Evolutionary conservation across 1,284 basidiomycete genomes (phyloP).

Genomic region (Trichosporon sp.): DNA sequence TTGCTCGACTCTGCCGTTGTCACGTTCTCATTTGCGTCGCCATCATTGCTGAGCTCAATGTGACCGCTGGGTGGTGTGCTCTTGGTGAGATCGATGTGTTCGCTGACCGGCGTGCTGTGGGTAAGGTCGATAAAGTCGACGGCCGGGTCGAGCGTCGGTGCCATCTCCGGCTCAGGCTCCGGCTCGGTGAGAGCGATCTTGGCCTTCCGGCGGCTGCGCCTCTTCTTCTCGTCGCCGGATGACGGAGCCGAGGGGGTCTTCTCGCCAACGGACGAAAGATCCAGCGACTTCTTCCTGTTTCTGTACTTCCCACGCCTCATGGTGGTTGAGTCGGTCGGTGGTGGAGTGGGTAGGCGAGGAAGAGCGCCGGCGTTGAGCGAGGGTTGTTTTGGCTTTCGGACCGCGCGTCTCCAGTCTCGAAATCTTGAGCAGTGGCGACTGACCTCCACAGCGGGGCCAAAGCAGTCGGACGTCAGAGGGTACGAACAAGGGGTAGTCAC

Average conservation of each 20-base stretch:
- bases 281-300: neutral
- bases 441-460: constrained; percentile 2
- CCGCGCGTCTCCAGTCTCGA: neutral
- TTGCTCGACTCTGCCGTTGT: neutral
- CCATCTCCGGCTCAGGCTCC: no score
- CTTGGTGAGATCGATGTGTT: neutral
- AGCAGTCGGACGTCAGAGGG: neutral
- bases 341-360: neutral
- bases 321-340: neutral
- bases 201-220: neutral
- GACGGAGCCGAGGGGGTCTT: neutral
- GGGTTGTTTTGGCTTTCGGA: neutral
- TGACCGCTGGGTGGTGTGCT: neutral
- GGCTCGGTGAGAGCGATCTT: neutral
- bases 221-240: neutral
- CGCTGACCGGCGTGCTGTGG: neutral
- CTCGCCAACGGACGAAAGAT: neutral
- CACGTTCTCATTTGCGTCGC: neutral
- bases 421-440: constrained; percentile 5
- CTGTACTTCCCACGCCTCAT: neutral
- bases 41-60: neutral
- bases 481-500: neutral
- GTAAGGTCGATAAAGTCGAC: constrained; percentile 7
- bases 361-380: neutral
- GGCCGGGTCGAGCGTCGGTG: neutral